Percentiles rank a stretch among this genome's conserved stretches.
These are phyloP conservation scores for Aristolochia contorta DNA, from an alignment of 164 flowering plant species.

Conservation along the genomic window DNA sequence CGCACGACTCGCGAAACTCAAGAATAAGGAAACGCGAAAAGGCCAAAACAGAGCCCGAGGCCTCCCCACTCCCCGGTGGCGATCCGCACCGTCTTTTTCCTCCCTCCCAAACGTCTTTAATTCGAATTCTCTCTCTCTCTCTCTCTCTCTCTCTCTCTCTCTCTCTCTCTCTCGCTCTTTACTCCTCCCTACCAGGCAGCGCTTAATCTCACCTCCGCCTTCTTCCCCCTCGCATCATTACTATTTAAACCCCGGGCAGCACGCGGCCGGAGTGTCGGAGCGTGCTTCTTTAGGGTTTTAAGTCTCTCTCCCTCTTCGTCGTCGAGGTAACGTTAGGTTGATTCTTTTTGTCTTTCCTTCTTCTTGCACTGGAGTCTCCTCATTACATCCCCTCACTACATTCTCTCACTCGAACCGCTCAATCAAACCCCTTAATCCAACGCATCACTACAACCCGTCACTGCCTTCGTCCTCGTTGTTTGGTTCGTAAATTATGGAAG, in stretches of 20 bases:
- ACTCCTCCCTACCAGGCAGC: too few species aligned
- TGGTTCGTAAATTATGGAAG: too few species aligned
- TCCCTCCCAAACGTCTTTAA: slow-evolving; percentile 23
- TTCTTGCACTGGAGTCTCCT: too few species aligned
- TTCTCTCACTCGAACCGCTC: too few species aligned
- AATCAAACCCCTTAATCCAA: too few species aligned
- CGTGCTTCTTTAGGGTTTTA: not conserved
- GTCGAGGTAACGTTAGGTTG: not conserved
- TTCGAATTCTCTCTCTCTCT: slow-evolving; percentile 19
- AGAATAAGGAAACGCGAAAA: too few species aligned
- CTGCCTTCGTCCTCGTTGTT: too few species aligned
- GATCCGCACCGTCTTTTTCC: slow-evolving; percentile 6
- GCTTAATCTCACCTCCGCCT: not conserved
- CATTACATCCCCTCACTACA: too few species aligned
- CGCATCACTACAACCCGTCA: too few species aligned
- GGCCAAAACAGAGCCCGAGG: not conserved
- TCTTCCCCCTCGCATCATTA: not conserved
- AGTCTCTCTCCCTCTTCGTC: not conserved
- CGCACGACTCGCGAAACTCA: too few species aligned
- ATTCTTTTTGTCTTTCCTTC: too few species aligned
- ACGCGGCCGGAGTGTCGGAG: not conserved
- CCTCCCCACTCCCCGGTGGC: too few species aligned
- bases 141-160: not conserved
- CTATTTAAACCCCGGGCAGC: not conserved
- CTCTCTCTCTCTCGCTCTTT: not conserved